Conservation (phyloP, 805 yeast species). For the Naumovozyma castellii region DNA sequence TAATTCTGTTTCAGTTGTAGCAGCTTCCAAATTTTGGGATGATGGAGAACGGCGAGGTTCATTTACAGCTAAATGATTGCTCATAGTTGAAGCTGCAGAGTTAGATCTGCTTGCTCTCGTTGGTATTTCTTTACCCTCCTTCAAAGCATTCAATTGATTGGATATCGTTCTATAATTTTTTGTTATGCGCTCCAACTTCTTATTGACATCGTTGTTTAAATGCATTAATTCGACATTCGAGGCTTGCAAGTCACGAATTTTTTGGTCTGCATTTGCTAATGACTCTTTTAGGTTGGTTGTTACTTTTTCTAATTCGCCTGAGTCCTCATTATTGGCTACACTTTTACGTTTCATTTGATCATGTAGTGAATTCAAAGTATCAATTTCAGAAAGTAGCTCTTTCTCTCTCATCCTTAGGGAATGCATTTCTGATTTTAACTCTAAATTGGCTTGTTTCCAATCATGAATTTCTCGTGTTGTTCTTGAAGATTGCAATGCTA, state of each 20-base stretch:
- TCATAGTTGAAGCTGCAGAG: slow-evolving; percentile 27
- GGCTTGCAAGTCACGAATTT: slow-evolving; percentile 47
- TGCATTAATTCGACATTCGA: slow-evolving; percentile 45
- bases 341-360: slow-evolving; percentile 22
- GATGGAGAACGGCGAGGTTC: slow-evolving; percentile 17
- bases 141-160: slow-evolving; percentile 43
- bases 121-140: slow-evolving; percentile 26
- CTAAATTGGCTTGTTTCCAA: slow-evolving; percentile 35
- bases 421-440: slow-evolving; percentile 32
- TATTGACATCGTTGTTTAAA: slow-evolving; percentile 55
- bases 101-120: slow-evolving; percentile 31
- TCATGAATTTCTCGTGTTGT: slow-evolving; percentile 63
- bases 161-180: slow-evolving; percentile 60
- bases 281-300: slow-evolving; percentile 42
- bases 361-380: slow-evolving; percentile 26
- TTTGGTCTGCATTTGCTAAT: slow-evolving; percentile 40
- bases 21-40: slow-evolving; percentile 3
- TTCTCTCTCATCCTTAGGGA: slow-evolving; percentile 33
- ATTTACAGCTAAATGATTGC: slow-evolving; percentile 5
- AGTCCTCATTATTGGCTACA: slow-evolving; percentile 19
- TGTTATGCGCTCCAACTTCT: slow-evolving; percentile 58
- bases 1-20: slow-evolving; percentile 13
- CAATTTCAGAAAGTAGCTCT: slow-evolving; percentile 23
- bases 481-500: slow-evolving; percentile 40
- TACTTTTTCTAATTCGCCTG: slow-evolving; percentile 26